These are phyloP conservation scores for Calvatia gigantea DNA, from an alignment of 768 basidiomycete genomes.

Conservation along the genomic window DNA sequence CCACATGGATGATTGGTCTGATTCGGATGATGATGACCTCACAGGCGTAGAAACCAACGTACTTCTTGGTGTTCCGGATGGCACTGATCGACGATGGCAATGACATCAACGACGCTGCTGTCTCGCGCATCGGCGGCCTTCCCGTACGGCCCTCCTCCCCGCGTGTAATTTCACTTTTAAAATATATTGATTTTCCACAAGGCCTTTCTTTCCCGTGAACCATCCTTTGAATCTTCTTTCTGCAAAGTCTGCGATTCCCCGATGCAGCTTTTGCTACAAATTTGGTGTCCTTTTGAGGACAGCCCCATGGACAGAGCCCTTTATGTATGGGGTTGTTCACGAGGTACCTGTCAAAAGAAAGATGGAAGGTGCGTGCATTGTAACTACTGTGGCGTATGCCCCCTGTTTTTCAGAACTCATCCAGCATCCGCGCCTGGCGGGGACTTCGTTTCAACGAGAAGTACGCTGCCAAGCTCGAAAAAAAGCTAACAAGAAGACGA, in stretches of 20 bases:
- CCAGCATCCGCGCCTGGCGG: constrained; percentile 80
- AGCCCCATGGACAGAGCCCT: constrained; percentile 83
- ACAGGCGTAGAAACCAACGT: constrained; percentile 67
- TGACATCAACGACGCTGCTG: constrained; percentile 72
- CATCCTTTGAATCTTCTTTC: constrained; percentile 55
- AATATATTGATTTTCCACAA: constrained; percentile 48
- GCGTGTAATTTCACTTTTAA: constrained; percentile 42
- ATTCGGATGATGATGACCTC: constrained; percentile 66
- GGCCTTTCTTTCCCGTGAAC: constrained; percentile 70
- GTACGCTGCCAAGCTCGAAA: constrained; percentile 72
- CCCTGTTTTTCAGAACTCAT: constrained; percentile 6
- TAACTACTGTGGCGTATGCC: background rate
- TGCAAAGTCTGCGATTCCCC: constrained; percentile 71
- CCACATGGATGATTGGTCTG: constrained; percentile 69
- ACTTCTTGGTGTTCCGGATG: constrained; percentile 79
- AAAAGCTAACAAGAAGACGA: constrained; percentile 41
- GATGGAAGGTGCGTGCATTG: constrained; percentile 59
- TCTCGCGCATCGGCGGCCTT: constrained; percentile 86
- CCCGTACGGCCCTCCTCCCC: constrained; percentile 73
- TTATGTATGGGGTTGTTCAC: constrained; percentile 83
- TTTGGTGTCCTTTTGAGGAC: constrained; percentile 88
- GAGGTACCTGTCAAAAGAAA: constrained; percentile 67
- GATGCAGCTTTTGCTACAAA: constrained; percentile 81
- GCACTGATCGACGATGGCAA: constrained; percentile 49
- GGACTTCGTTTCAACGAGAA: constrained; percentile 66